A percentile compares a stretch with the other conserved stretches of the same genome.
phyloP scores from a whole-genome alignment of 2,329 filamentous ascomycete genomes.

The Aureobasidium sp. region DNA sequence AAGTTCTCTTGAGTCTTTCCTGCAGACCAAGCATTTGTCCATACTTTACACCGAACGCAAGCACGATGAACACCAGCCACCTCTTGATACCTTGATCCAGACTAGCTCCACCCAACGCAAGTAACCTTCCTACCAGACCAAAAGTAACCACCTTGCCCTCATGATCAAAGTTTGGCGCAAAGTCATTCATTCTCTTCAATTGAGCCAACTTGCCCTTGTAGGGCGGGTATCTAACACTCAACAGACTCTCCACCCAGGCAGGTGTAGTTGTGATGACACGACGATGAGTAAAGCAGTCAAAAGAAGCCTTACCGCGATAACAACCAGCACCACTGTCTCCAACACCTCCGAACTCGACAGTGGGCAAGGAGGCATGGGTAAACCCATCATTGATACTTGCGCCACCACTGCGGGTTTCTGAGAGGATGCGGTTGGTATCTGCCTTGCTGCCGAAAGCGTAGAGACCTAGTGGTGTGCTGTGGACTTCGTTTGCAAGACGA shows the following conservation, averaged over 20 bases:
- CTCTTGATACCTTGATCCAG: constrained; percentile 6
- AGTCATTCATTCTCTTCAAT: constrained; percentile 54
- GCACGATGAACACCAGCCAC: background rate
- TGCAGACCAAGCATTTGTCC: constrained; percentile 16
- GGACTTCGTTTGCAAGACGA: constrained; percentile 79
- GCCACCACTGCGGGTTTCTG: constrained; percentile 56
- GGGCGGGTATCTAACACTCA: constrained; percentile 73
- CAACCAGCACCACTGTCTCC: constrained; percentile 80
- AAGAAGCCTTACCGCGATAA: constrained; percentile 81
- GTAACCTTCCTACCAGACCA: background rate
- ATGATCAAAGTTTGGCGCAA: constrained; percentile 68
- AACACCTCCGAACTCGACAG: constrained; percentile 84
- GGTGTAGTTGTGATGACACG: constrained; percentile 69
- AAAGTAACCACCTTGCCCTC: constrained; percentile 43
- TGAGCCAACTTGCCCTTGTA: constrained; percentile 63
- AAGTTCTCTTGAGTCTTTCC: constrained; percentile 10
- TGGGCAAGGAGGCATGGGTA: constrained; percentile 76
- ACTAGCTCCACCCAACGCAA: constrained; percentile 5
- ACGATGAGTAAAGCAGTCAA: constrained; percentile 73
- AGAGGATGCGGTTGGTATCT: constrained; percentile 73
- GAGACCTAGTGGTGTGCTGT: constrained; percentile 84
- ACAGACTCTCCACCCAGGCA: constrained; percentile 70
- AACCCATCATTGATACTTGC: constrained; percentile 64
- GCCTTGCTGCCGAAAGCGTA: constrained; percentile 86
- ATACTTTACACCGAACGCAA: constrained; percentile 7